Percentiles rank a stretch among this genome's conserved stretches.
Conservation (phyloP, 805 yeast genomes). For the Cyberlindnera japonica region DNA sequence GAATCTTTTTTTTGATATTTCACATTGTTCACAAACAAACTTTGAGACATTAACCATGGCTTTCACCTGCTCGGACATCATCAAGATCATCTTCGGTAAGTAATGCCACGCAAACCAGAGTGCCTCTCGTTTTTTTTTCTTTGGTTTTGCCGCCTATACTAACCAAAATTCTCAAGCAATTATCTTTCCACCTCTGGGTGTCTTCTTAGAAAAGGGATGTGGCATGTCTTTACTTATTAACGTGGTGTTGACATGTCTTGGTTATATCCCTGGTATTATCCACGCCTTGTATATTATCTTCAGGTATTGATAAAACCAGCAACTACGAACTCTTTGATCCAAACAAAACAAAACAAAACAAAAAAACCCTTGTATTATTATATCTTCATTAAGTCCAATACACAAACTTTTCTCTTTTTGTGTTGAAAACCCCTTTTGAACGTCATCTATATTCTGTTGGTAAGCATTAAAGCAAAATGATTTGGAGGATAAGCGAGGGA, state of each 20-base stretch:
- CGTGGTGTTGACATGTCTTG: conserved; percentile 59
- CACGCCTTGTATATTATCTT: conserved; percentile 55
- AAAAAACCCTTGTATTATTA: not conserved
- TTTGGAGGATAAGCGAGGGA: no score
- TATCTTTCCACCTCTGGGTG: conserved; percentile 56
- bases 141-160: not conserved
- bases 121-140: not conserved
- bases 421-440: not conserved
- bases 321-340: not conserved
- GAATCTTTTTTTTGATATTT: no score
- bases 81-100: conserved; percentile 39
- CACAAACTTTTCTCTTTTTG: not conserved
- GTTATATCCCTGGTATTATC: conserved; percentile 69
- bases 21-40: not conserved
- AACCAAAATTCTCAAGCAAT: conserved; percentile 33
- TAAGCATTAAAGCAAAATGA: not conserved
- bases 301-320: conserved; percentile 17
- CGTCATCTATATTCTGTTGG: no score
- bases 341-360: not conserved
- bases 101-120: not conserved
- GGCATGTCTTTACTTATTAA: conserved; percentile 35
- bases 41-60: conserved; percentile 32
- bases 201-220: conserved; percentile 51
- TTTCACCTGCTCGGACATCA: conserved; percentile 44
- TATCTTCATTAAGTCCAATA: not conserved